Evolutionary conservation across 2,329 filamentous ascomycete species (phyloP).

Genomic region (Apiospora hydei): DNA sequence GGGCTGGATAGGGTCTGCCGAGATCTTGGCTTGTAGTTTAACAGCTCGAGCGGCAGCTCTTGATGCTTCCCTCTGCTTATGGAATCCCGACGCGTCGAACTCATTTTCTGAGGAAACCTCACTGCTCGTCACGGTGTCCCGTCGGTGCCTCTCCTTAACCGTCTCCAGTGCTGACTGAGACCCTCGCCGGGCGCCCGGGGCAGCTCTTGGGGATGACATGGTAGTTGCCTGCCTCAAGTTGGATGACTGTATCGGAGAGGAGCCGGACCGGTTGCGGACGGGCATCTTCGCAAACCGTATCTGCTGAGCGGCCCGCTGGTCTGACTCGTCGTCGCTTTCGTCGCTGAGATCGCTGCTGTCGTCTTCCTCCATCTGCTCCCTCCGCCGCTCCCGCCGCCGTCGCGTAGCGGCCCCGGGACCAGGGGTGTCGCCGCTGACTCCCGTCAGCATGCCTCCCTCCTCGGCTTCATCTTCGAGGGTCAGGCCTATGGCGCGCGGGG

Average conservation of each 20-base stretch:
- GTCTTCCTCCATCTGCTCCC: constrained; percentile 82
- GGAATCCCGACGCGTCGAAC: constrained; percentile 71
- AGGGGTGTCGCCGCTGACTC: constrained; percentile 71
- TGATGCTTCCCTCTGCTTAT: constrained; percentile 67
- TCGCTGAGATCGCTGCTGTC: constrained; percentile 87
- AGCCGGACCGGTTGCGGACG: constrained; percentile 82
- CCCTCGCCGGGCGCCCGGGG: constrained; percentile 61
- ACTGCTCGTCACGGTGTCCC: constrained; percentile 82
- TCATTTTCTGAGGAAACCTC: constrained; percentile 87
- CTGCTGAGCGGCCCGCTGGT: constrained; percentile 79
- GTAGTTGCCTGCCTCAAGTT: constrained; percentile 63
- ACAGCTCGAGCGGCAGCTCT: constrained; percentile 63
- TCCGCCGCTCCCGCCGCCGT: constrained; percentile 64
- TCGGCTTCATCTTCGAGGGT: constrained; percentile 76
- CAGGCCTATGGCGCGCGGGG: constrained; percentile 67
- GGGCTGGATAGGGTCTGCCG: constrained; percentile 54
- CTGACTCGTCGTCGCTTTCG: constrained; percentile 81
- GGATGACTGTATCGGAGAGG: constrained; percentile 80
- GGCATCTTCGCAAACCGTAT: constrained; percentile 98
- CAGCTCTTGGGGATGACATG: constrained; percentile 56
- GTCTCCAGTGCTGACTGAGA: constrained; percentile 76
- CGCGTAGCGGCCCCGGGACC: constrained; percentile 73
- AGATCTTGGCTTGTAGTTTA: constrained; percentile 60
- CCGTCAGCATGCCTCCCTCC: constrained; percentile 75
- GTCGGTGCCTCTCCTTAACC: constrained; percentile 71